These are phyloP conservation scores for Tricholoma matsutake DNA, from an alignment of 768 basidiomycete genomes.

Conservation along the genomic window DNA sequence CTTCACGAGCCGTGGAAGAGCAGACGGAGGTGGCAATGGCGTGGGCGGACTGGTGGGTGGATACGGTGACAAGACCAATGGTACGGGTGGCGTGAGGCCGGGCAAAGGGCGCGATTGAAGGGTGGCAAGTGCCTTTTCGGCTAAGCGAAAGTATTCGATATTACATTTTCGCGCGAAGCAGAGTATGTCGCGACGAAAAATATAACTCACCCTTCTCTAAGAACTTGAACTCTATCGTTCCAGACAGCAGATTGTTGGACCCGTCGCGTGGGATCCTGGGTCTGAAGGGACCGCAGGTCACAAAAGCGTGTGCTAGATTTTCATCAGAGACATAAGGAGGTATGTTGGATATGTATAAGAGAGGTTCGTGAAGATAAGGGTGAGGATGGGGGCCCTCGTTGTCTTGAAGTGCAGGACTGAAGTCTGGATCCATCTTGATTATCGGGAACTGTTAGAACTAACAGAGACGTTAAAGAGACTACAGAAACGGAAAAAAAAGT, in stretches of 20 bases:
- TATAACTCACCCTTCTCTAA: conserved; percentile 68
- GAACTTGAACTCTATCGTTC: conserved; percentile 82
- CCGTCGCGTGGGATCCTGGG: conserved; percentile 70
- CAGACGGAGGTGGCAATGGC: conserved; percentile 70
- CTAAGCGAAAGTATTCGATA: conserved; percentile 36
- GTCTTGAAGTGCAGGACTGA: conserved; percentile 33
- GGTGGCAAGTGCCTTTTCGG: conserved; percentile 86
- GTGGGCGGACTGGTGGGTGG: conserved; percentile 77
- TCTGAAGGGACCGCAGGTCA: conserved; percentile 76
- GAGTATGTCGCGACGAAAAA: neutral
- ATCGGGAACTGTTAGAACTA: conserved; percentile 19
- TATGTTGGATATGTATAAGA: conserved; percentile 77
- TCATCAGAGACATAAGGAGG: conserved; percentile 74
- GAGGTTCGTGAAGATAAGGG: conserved; percentile 81
- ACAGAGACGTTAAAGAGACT: conserved; percentile 11
- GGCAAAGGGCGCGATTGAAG: conserved; percentile 75
- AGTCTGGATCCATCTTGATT: conserved; percentile 46
- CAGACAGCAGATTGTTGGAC: conserved; percentile 49
- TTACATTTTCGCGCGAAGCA: conserved; percentile 3
- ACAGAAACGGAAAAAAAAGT: conserved; percentile 10
- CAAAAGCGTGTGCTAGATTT: conserved; percentile 70
- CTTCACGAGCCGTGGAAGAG: conserved; percentile 79
- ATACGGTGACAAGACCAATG: conserved; percentile 76
- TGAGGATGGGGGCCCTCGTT: conserved; percentile 52
- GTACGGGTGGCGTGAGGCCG: conserved; percentile 52